Evolutionary conservation across 2,329 filamentous ascomycete species (phyloP), one percentile per base, ranked within the genome.

Genomic region (Fusarium albosuccineum): DNA sequence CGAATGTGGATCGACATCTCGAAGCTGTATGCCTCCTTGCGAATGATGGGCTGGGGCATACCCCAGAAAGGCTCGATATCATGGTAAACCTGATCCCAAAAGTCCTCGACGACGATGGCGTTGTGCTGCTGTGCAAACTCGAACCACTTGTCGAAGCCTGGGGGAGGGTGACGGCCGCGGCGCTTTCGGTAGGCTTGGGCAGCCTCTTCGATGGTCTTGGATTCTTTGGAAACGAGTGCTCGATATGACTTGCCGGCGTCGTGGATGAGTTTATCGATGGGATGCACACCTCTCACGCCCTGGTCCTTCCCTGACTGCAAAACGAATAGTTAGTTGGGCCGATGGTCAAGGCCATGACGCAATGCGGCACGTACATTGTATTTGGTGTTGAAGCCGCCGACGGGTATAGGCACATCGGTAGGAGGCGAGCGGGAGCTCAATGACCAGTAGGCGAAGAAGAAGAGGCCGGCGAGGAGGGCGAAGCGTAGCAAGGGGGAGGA

Each of bases 1-100:
- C 87, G 83, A 41, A 90, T 75, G 48, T 82, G 84, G 72, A 90
- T 89, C n/a, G 82, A 83, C 87, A 89, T 89, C 68, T 89, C 87
- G 54, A 82, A 88, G 44, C 83, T 81, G 61, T 73, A 73, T 0
- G 87, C 83, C 62, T 88, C 85, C 66, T 82, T 82, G 57, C 85
- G 85, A 42, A 88, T 82, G 26, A 76, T 58, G 6, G 75, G 75
- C 3, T 86, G 77, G 9, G 84, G 78, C 10, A 87, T 70, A 10
- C 82, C 86, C 86, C 86, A 88, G 68, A 87, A 87, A 2, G 86
- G 85, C 50, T 85, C 80, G 11, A 90, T 75, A 66, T 91, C 88
- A 64, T 88, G 82, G 76, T 89, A 86, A 54, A 90, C 85, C 64
- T 87, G 87, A 68, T 89, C 86, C 76, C 89, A 90, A 69, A 89